Conservation (phyloP, 2,329 filamentous ascomycete species). For the Dactylonectria estremocensis region DNA sequence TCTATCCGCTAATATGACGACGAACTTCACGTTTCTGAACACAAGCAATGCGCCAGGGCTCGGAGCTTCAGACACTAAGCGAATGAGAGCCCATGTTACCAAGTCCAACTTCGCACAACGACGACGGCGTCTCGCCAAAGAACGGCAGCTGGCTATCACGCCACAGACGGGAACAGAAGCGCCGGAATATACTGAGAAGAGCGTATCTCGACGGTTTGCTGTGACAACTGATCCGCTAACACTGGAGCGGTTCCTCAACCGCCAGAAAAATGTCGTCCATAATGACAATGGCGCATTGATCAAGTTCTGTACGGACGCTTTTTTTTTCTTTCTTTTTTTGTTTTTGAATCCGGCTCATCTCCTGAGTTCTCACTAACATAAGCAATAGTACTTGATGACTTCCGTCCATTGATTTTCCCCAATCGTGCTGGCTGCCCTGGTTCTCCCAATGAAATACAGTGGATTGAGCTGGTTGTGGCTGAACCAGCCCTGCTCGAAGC, state of each 20-base stretch:
- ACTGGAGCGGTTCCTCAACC: neutral
- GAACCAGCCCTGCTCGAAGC: conserved; percentile 48
- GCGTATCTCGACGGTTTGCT: neutral
- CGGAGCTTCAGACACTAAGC: conserved; percentile 24
- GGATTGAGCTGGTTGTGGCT: conserved; percentile 36
- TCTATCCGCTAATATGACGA: conserved; percentile 14
- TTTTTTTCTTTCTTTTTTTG: no score
- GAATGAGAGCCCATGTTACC: conserved; percentile 41
- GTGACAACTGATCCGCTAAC: neutral
- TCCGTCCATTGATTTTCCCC: conserved; percentile 37
- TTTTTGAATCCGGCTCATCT: neutral
- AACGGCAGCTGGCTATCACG: neutral
- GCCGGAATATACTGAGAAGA: neutral
- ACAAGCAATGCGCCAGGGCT: conserved; percentile 34
- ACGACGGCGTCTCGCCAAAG: conserved; percentile 29
- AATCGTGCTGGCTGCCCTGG: conserved; percentile 11
- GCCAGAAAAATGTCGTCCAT: neutral
- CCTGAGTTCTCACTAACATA: neutral
- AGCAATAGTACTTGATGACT: conserved; percentile 30
- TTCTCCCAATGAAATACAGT: conserved; percentile 27
- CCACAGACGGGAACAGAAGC: rapidly evolving
- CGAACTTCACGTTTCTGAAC: conserved; percentile 39
- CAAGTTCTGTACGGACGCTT: conserved; percentile 7
- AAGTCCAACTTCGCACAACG: conserved; percentile 38
- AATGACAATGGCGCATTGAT: conserved; percentile 7